Evolutionary conservation across 2,329 filamentous ascomycete species (phyloP), one percentile per base, ranked within the genome.

Genomic region (Aspergillus tanneri): DNA sequence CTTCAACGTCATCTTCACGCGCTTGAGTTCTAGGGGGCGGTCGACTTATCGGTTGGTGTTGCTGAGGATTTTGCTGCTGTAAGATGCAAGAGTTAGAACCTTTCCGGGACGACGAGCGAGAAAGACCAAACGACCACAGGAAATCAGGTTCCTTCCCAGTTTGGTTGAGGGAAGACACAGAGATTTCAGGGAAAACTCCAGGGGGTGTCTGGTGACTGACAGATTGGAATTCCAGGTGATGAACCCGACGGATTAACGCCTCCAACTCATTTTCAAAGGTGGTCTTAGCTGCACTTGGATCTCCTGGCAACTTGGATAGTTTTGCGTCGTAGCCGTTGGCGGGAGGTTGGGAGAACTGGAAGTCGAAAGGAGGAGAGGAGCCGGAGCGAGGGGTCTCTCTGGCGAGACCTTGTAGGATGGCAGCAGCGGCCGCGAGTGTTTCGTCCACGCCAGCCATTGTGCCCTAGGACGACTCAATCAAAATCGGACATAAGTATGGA

Each of bases 191-290:
- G 39, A 90, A 89, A 8, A 89, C 93, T 64, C 91, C 86, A 60
- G 90, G 90, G 60, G 91, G 80, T 46, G 53, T 55, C 54, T 65
- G 62, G 59, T 62, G 60, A 62, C 65, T 67, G 63, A 80, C 82
- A 56, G 88, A 86, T 72, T 86, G 86, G 59, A 83, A 83, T 76
- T 97, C 91, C 59, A 97, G 82, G 56, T 85, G 83, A 56, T 90
- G 87, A 58, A 97, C 83, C 58, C 93, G 81, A 53, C 84, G 75
- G 50, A 86, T 82, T 55, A 97, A 81, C 47, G 88, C 86, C 42
- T 86, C 82, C 49, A 99, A 81, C 73, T 97, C 92, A 51, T 80
- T 78, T 73, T 97, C 90, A 52, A 97, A 82, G 24, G 80, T 80
- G 57, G 81, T 78, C 74, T 97, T 97, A 57, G 86, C 86, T 27